phyloP scores from a whole-genome alignment of 352 stramenopile genomes.

The Phytophthora colocasiae region DNA sequence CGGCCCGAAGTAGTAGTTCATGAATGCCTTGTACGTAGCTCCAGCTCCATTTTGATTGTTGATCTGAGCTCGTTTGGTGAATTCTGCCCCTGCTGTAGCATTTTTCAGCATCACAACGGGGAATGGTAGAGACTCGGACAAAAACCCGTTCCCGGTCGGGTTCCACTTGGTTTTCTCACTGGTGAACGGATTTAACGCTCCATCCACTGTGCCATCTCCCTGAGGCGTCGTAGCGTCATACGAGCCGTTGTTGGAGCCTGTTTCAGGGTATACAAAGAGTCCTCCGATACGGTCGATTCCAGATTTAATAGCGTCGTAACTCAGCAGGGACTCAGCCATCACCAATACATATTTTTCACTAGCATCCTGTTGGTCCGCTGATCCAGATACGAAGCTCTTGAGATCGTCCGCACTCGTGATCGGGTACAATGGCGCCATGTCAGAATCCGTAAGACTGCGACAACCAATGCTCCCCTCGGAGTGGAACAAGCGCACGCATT shows the following conservation, averaged over 20 bases:
- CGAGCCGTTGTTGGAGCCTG: constrained; percentile 45
- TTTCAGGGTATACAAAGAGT: constrained; percentile 64
- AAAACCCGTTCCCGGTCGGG: constrained; percentile 52
- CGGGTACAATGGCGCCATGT: constrained; percentile 67
- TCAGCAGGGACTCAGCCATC: constrained; percentile 68
- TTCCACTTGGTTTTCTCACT: constrained; percentile 74
- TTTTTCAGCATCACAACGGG: constrained; percentile 74
- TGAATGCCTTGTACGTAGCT: constrained; percentile 75
- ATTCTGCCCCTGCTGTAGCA: constrained; percentile 41
- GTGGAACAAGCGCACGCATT: constrained; percentile 86
- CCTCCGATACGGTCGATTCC: constrained; percentile 54
- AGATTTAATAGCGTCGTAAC: constrained; percentile 39
- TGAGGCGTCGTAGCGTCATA: constrained; percentile 69
- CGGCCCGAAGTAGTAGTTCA: constrained; percentile 89
- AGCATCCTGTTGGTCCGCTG: constrained; percentile 27
- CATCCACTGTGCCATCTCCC: constrained; percentile 65
- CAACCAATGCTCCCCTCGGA: constrained; percentile 70
- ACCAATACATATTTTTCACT: constrained; percentile 67
- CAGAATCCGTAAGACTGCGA: constrained; percentile 53
- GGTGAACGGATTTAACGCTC: constrained; percentile 72
- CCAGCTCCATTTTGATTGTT: constrained; percentile 55
- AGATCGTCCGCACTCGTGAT: constrained; percentile 55
- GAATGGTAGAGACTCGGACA: constrained; percentile 56
- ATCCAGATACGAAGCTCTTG: constrained; percentile 45
- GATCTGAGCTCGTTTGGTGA: constrained; percentile 60